Conservation (phyloP, 2,329 filamentous ascomycete genomes). For the Pseudocercospora crystallina region DNA sequence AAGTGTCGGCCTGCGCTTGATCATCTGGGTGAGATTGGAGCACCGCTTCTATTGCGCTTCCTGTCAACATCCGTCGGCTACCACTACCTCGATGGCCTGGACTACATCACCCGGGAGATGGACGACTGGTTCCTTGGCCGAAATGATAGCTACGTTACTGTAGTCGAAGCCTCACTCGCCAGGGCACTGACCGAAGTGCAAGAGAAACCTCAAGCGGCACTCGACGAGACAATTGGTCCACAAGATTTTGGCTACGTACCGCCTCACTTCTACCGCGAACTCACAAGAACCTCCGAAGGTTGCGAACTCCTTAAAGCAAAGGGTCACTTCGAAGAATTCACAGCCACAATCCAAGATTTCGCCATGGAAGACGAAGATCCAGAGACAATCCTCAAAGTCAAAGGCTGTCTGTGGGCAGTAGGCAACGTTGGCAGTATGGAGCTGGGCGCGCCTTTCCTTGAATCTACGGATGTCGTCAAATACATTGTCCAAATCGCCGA, state of each 20-base stretch:
- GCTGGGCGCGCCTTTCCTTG: conserved; percentile 88
- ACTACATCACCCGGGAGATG: conserved; percentile 99
- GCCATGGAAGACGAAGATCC: conserved; percentile 80
- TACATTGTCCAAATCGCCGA: conserved; percentile 88
- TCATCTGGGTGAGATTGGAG: conserved; percentile 93
- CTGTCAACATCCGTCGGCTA: conserved; percentile 95
- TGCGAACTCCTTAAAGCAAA: conserved; percentile 88
- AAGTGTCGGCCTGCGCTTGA: conserved; percentile 93
- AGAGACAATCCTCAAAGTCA: conserved; percentile 88
- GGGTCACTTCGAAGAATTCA: conserved; percentile 94
- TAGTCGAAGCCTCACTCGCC: conserved; percentile 94
- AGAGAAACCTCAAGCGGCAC: conserved; percentile 50
- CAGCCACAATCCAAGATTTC: conserved; percentile 80
- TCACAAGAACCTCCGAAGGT: conserved; percentile 88
- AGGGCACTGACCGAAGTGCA: conserved; percentile 69
- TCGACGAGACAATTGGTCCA: conserved; percentile 48
- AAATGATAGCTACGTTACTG: conserved; percentile 91
- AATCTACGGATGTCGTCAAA: conserved; percentile 83
- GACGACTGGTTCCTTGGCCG: conserved; percentile 98
- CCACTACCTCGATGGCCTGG: conserved; percentile 91
- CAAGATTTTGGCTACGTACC: conserved; percentile 66
- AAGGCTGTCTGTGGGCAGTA: conserved; percentile 95
- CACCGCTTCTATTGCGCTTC: conserved; percentile 86
- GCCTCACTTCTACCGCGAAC: conserved; percentile 96
- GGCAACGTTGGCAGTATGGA: conserved; percentile 99